Evolutionary conservation across 495 filamentous ascomycete genomes (phyloP), one percentile per base, ranked within the genome.

Genomic region (Stereocaulon alpinum): DNA sequence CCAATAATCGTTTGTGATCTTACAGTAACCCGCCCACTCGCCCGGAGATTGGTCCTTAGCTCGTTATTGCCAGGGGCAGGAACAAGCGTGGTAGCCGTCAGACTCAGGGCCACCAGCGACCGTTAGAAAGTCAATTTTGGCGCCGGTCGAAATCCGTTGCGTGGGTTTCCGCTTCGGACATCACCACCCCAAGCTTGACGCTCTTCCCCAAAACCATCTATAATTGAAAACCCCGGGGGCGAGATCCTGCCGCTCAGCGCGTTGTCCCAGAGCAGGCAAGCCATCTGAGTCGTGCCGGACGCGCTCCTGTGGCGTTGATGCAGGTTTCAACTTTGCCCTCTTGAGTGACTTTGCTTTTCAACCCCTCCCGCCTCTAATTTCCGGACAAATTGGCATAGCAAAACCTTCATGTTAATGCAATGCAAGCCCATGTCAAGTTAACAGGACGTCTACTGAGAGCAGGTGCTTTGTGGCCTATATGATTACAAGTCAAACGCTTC

Each of bases 341-440:
- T 34, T 37, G 20, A 12, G n/a, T 42, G 1, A 27, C 12, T 42
- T 29, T 20, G 3, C 24, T 24, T 34, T 32, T 18, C 30, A 34
- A 32, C n/a, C 32, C 20, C 20, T 40, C 40, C 40, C 45, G 30
- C 17, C 34, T 34, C 29, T 43, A 59, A 59, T 59, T 49, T 59
- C 56, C 56, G 56, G 45, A 29, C 49, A 59, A 51, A 49, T 58
- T 29, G 29, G 27, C 30, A 32, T 27, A 4, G 49, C 29, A 52
- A 52, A 37, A 52, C 20, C 49, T 52, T 52, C 29, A 37, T 18
- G 5, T 27, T 52, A 14, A 37, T 52, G 30, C 49, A 37, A 52
- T 52, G 14, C 34, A 37, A 32, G 30, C 6, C 29, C 30, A 52
- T 27, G 17, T 18, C 30, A 52, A 32, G 27, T 51, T 17, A 34